These are phyloP conservation scores for Neonectria ditissima DNA, from an alignment of 2,329 filamentous ascomycete species.

Conservation along the genomic window DNA sequence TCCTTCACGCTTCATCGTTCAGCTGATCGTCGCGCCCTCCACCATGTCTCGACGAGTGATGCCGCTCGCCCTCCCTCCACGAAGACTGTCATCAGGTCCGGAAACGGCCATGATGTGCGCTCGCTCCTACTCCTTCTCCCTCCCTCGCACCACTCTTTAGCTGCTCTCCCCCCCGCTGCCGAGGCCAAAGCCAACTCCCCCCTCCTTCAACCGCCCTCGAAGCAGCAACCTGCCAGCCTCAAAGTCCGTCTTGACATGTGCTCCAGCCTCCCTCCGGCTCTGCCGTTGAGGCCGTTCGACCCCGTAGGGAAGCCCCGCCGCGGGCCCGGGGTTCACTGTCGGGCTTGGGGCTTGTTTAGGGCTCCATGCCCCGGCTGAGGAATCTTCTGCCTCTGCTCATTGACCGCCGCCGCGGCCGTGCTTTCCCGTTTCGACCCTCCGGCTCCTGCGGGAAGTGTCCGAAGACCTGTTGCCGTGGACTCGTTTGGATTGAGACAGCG, in stretches of 20 bases:
- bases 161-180: slow-evolving; percentile 10
- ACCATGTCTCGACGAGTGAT: slow-evolving; percentile 22
- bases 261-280: slow-evolving; percentile 4
- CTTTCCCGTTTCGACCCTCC: slow-evolving; percentile 39
- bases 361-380: slow-evolving; percentile 25
- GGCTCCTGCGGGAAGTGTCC: slow-evolving; percentile 21
- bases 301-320: slow-evolving; percentile 33
- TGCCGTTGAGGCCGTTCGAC: slow-evolving; percentile 24
- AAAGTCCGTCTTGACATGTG: slow-evolving; percentile 32
- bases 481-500: slow-evolving; percentile 2
- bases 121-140: not conserved
- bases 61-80: slow-evolving; percentile 19
- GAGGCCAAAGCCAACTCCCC: slow-evolving; percentile 18
- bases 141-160: not conserved
- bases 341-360: slow-evolving; percentile 36
- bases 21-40: slow-evolving; percentile 36
- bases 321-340: slow-evolving; percentile 28
- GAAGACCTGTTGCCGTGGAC: not conserved
- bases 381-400: slow-evolving; percentile 4
- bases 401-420: slow-evolving; percentile 32
- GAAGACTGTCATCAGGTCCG: not conserved
- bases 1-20: slow-evolving; percentile 8
- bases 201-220: not conserved
- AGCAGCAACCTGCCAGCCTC: not conserved
- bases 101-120: slow-evolving; percentile 22